Conservation (phyloP, 2,329 filamentous ascomycete species). For the Colletotrichum lupini region DNA sequence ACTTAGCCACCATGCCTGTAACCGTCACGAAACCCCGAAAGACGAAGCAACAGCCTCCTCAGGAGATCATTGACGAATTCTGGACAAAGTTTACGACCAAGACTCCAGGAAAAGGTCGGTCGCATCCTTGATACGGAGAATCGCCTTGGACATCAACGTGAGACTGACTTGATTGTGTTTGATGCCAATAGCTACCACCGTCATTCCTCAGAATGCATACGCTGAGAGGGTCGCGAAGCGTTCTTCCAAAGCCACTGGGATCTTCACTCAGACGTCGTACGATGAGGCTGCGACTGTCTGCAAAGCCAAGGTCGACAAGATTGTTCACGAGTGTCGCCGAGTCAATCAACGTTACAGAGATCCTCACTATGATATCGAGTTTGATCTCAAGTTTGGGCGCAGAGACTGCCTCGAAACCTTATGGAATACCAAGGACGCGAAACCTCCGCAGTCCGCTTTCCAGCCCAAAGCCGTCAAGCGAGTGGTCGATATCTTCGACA, state of each 20-base stretch:
- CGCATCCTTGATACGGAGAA: background rate
- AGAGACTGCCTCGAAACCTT: conserved; percentile 62
- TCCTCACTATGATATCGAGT: conserved; percentile 87
- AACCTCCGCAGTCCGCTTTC: conserved; percentile 43
- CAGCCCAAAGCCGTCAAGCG: conserved; percentile 71
- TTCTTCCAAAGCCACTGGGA: conserved; percentile 57
- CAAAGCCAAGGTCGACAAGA: conserved; percentile 70
- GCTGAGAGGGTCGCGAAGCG: conserved; percentile 69
- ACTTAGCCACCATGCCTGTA: conserved; percentile 27
- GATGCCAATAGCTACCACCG: conserved; percentile 66
- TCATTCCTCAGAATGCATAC: conserved; percentile 76
- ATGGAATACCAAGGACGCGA: conserved; percentile 44
- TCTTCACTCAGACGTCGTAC: conserved; percentile 72
- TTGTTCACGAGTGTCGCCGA: conserved; percentile 74
- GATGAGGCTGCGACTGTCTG: conserved; percentile 78
- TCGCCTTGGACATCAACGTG: background rate
- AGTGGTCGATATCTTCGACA: conserved; percentile 80
- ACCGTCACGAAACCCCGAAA: conserved; percentile 10
- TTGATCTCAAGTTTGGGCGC: conserved; percentile 72
- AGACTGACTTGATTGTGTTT: conserved; percentile 20
- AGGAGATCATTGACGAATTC: conserved; percentile 77
- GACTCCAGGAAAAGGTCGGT: conserved; percentile 73
- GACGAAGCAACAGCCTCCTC: conserved; percentile 68
- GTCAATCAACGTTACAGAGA: conserved; percentile 89
- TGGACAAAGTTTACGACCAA: conserved; percentile 79